Evolutionary conservation across 495 filamentous ascomycete species (phyloP).

Genomic region (Barbatosphaeria neglecta): DNA sequence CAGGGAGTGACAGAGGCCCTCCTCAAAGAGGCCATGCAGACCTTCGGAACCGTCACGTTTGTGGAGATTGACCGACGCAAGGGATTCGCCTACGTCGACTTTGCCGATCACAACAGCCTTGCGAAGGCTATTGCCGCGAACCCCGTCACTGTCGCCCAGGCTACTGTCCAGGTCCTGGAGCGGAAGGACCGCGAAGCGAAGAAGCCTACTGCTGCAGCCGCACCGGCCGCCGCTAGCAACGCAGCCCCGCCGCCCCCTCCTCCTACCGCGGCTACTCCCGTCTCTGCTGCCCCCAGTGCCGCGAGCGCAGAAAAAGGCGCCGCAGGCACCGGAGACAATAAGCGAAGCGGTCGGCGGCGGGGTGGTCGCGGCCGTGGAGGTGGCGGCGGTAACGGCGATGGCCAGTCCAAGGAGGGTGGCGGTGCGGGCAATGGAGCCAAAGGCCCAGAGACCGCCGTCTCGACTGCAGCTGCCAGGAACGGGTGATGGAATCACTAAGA

Average conservation of each 20-base stretch:
- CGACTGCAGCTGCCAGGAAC: neutral
- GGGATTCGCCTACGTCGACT: constrained; percentile 85
- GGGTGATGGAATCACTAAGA: neutral
- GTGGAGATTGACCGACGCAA: constrained; percentile 90
- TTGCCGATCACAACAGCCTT: constrained; percentile 56
- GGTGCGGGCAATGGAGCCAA: neutral
- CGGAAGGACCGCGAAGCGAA: constrained; percentile 46
- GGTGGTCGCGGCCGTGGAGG: neutral
- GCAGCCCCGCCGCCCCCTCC: neutral
- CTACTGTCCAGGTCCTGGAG: constrained; percentile 76
- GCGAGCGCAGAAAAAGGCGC: neutral
- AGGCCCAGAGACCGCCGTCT: neutral
- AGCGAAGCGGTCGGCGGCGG: neutral
- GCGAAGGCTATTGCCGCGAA: constrained; percentile 71
- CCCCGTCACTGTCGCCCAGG: constrained; percentile 68
- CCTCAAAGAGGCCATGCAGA: constrained; percentile 57
- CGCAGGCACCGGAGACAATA: neutral
- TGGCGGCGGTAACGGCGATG: neutral
- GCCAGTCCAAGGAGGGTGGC: neutral
- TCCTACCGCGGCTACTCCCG: neutral
- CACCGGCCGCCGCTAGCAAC: neutral
- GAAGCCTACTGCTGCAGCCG: constrained; percentile 4
- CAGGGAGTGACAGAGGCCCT: constrained; percentile 79
- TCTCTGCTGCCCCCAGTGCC: neutral
- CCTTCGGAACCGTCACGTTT: constrained; percentile 57